These are phyloP conservation scores for Candida berthetii DNA, from an alignment of 805 yeast species.

Conservation along the genomic window DNA sequence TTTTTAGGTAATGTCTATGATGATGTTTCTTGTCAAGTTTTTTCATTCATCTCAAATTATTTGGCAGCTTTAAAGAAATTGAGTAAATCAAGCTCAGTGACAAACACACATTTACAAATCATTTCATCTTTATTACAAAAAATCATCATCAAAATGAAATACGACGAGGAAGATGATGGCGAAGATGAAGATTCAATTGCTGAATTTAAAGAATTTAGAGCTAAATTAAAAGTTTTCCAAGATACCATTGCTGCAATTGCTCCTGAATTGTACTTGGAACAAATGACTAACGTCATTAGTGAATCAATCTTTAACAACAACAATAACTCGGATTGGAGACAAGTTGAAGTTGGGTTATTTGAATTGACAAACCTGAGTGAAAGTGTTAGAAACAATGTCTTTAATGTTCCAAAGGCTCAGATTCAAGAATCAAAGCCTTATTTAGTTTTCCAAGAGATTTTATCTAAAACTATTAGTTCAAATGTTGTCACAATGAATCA, in stretches of 20 bases:
- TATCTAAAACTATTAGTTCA: slow-evolving; percentile 43
- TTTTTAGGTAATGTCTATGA: slow-evolving; percentile 81
- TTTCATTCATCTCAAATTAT: slow-evolving; percentile 74
- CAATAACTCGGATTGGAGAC: slow-evolving; percentile 55
- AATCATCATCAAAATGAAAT: slow-evolving; percentile 72
- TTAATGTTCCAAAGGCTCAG: slow-evolving; percentile 62
- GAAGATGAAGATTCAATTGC: slow-evolving; percentile 69
- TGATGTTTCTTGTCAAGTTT: slow-evolving; percentile 78
- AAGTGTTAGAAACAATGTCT: slow-evolving; percentile 68
- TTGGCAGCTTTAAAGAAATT: slow-evolving; percentile 62
- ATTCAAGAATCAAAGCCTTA: slow-evolving; percentile 63
- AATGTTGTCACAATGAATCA: slow-evolving; percentile 50
- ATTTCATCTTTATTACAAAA: slow-evolving; percentile 60
- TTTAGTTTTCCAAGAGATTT: slow-evolving; percentile 52
- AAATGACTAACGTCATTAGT: slow-evolving; percentile 54
- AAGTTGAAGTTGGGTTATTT: slow-evolving; percentile 78
- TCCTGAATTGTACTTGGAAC: slow-evolving; percentile 56
- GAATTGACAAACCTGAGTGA: slow-evolving; percentile 80
- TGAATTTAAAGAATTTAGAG: slow-evolving; percentile 76
- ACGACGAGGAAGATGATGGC: slow-evolving; percentile 69
- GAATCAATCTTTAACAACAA: slow-evolving; percentile 25
- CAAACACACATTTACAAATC: slow-evolving; percentile 39
- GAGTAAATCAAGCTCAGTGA: slow-evolving; percentile 31
- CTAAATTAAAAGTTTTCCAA: slow-evolving; percentile 70
- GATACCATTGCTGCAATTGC: slow-evolving; percentile 67